Conservation (phyloP, 164 flowering plant species). For the Protea cynaroides region DNA sequence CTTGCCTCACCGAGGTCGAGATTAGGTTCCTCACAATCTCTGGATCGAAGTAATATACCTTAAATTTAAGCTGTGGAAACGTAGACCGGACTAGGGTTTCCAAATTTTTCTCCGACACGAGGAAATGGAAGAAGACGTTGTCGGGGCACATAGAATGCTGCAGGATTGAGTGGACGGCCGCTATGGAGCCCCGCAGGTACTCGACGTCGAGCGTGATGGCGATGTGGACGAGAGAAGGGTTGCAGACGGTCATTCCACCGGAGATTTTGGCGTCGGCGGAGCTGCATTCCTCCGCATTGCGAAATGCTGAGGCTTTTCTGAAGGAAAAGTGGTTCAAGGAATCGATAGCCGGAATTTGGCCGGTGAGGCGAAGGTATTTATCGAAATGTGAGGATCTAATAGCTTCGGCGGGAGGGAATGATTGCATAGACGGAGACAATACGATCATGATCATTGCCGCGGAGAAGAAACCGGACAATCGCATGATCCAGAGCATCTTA, state of each 20-base stretch:
- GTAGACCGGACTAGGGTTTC: slow-evolving; percentile 57
- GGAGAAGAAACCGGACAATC: slow-evolving; percentile 43
- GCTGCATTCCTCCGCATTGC: slow-evolving; percentile 63
- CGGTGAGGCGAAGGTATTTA: slow-evolving; percentile 22
- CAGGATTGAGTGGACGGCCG: slow-evolving; percentile 81
- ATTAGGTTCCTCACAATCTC: slow-evolving; percentile 50
- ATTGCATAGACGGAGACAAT: slow-evolving; percentile 51
- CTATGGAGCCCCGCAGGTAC: slow-evolving; percentile 86
- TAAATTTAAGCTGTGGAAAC: slow-evolving; percentile 61
- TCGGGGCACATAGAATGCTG: slow-evolving; percentile 74
- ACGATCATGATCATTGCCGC: slow-evolving; percentile 46
- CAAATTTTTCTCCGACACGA: slow-evolving; percentile 51
- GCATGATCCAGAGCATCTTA: slow-evolving; percentile 46
- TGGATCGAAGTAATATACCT: slow-evolving; percentile 71
- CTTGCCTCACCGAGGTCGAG: slow-evolving; percentile 75
- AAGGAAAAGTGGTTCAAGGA: slow-evolving; percentile 33
- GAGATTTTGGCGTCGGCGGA: background rate
- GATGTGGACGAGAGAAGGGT: slow-evolving; percentile 74
- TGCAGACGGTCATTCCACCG: slow-evolving; percentile 36
- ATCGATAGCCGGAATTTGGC: slow-evolving; percentile 7
- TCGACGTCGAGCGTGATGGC: slow-evolving; percentile 82
- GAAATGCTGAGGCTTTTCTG: slow-evolving; percentile 36
- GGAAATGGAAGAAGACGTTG: slow-evolving; percentile 74
- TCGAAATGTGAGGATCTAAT: slow-evolving; percentile 46
- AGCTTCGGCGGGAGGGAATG: slow-evolving; percentile 65